phyloP scores from a whole-genome alignment of 148 eudicot species.

The Spergularia marina region DNA sequence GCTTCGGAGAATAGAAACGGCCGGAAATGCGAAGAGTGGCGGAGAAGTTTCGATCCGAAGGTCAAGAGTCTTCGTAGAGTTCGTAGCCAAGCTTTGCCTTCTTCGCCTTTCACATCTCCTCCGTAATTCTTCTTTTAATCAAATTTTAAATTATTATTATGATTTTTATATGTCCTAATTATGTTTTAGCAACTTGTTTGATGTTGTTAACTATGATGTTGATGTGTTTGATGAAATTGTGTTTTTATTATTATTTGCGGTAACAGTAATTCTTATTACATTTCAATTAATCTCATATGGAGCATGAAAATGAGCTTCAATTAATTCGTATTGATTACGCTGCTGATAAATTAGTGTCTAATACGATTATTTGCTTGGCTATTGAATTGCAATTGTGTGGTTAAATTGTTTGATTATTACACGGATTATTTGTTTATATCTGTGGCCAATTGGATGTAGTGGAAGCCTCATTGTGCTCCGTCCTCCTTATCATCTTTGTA shows the following conservation, averaged over 20 bases:
- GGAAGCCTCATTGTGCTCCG: too few species aligned
- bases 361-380: neutral
- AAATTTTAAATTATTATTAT: neutral
- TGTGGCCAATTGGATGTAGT: neutral
- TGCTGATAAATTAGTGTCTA: neutral
- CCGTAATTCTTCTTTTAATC: slow-evolving; percentile 26
- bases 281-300: too few species aligned
- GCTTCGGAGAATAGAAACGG: slow-evolving; percentile 30
- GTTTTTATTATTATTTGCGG: too few species aligned
- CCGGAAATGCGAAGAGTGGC: slow-evolving; percentile 50
- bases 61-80: slow-evolving; percentile 28
- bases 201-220: neutral
- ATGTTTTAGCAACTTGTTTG: slow-evolving; percentile 2
- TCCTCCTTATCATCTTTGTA: too few species aligned
- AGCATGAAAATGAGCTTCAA: too few species aligned
- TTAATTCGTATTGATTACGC: too few species aligned
- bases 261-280: too few species aligned
- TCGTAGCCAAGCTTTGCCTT: slow-evolving; percentile 54
- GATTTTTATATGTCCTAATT: too few species aligned
- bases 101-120: slow-evolving; percentile 59
- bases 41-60: slow-evolving; percentile 33
- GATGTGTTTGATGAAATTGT: too few species aligned
- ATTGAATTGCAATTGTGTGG: neutral
- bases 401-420: neutral
- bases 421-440: neutral